Evolutionary conservation across 352 stramenopile genomes (phyloP), one percentile per base, ranked within the genome.

Genomic region (Pythium aphanidermatum): DNA sequence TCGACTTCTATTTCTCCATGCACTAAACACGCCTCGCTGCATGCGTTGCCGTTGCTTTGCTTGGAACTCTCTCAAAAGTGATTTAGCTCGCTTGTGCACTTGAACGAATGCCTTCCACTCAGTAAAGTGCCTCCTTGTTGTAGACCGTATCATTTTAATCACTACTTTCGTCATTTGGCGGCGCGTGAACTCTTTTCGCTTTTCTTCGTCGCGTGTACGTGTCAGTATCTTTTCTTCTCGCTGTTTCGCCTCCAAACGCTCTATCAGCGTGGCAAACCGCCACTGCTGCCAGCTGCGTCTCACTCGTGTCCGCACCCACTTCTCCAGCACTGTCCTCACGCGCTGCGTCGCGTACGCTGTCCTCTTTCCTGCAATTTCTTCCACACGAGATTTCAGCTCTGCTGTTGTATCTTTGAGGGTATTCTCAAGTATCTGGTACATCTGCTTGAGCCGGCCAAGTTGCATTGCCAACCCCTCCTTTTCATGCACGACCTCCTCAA

Each of bases 401-500:
- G 59, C 20, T 5, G 65, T 39, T 21, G 47, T 54, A 6, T 61
- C 32, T 14, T 25, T 23, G 9, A 70, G 50, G 1, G 79, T 55
- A 0, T 39, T 43, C 6, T 83, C 53, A 8, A 81, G 51, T 12
- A 46, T 41, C 5, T 50, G 42, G 53, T 70, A 70, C 6, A 68
- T 36, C 13, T 71, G 33, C 23, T 68, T 63, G 1, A 86, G 60
- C 28, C 64, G 51, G 0, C 43, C 54, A 39, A 74, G 72, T 8
- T 68, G 49, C 13, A 74, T 48, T 3, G 47, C 54, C 11, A 92
- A 52, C 46, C 83, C 71, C n/a, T 87, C 75, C 38, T 90, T 86
- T 35, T 88, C 75, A 13, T 70, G 45, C 24, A 83, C 40, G 2
- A 68, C 60, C 13, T 68, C 61, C 7, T 87, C 69, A 19, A 92